A percentile compares a stretch with the other conserved stretches of the same genome.
phyloP scores from a whole-genome alignment of 2,329 filamentous ascomycete species.

The Colletotrichum sp. region DNA sequence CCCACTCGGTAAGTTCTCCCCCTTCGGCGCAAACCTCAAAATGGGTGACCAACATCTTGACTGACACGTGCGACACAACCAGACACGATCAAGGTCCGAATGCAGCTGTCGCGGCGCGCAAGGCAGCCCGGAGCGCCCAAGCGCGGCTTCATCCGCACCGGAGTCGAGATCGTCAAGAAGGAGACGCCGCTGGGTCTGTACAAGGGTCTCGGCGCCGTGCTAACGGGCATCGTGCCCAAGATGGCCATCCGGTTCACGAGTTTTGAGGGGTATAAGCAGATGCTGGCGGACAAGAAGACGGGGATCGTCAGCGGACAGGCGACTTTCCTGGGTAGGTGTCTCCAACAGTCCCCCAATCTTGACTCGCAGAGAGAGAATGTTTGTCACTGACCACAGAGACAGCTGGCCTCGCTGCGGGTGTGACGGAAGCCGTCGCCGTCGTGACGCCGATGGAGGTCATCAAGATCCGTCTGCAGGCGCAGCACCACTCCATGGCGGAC shows the following conservation, averaged over 20 bases:
- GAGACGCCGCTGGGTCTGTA: constrained; percentile 94
- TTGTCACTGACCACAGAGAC: not conserved
- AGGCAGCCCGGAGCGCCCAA: constrained; percentile 82
- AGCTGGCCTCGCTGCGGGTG: constrained; percentile 88
- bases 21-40: not conserved
- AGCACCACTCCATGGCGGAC: constrained; percentile 97
- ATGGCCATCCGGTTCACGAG: constrained; percentile 99
- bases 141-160: constrained; percentile 87
- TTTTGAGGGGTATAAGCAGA: constrained; percentile 93
- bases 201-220: constrained; percentile 95
- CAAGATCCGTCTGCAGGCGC: constrained; percentile 97
- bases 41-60: not conserved
- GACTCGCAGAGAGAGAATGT: fast-evolving
- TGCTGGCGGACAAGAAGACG: constrained; percentile 72
- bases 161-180: constrained; percentile 82
- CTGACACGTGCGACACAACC: not conserved
- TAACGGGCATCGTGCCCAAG: constrained; percentile 97
- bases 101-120: constrained; percentile 93
- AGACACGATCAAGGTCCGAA: constrained; percentile 99
- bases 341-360: not conserved
- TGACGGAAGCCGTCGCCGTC: constrained; percentile 95
- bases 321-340: constrained; percentile 57
- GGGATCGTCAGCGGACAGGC: constrained; percentile 72
- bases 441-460: constrained; percentile 99
- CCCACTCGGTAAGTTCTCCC: constrained; percentile 75